A percentile compares a stretch with the other conserved stretches of the same genome.
Evolutionary conservation across 495 filamentous ascomycete genomes (phyloP).

Genomic region (Penicillium atrosanguineum): DNA sequence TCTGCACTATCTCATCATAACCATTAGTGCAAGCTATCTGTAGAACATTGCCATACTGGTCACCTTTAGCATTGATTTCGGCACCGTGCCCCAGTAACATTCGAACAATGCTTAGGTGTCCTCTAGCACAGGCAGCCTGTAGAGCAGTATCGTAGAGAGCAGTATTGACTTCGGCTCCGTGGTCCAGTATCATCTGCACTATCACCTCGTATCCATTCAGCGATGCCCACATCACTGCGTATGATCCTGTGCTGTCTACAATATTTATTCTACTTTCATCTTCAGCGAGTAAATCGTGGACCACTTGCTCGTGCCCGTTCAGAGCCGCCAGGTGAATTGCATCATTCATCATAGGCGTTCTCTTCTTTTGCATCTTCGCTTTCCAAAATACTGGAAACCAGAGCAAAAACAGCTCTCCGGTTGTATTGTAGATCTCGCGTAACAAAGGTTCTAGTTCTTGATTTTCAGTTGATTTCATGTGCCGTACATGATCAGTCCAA

Average conservation of each 20-base stretch:
- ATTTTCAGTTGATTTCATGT: not conserved
- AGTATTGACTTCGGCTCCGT: no score
- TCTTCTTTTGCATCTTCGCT: not conserved
- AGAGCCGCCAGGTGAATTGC: slow-evolving; percentile 16
- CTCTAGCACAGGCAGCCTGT: no score
- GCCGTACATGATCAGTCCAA: slow-evolving; percentile 25
- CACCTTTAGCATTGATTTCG: no score
- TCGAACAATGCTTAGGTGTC: no score
- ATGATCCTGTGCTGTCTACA: not conserved
- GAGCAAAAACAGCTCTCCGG: slow-evolving; percentile 1
- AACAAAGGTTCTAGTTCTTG: not conserved
- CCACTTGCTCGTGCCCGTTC: slow-evolving; percentile 19
- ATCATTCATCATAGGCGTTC: slow-evolving; percentile 11
- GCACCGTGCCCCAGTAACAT: no score
- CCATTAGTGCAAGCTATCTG: no score
- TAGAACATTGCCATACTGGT: no score
- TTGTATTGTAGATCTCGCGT: slow-evolving; percentile 11
- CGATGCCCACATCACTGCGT: not conserved
- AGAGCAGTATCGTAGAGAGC: no score
- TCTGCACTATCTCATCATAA: no score
- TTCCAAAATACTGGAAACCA: slow-evolving; percentile 23
- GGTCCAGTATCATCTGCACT: no score
- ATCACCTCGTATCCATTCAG: not conserved
- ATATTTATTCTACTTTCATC: slow-evolving; percentile 9
- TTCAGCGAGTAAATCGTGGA: slow-evolving; percentile 14